These are phyloP conservation scores for Yamadazyma sp. DNA, from an alignment of 805 yeast genomes.

Conservation along the genomic window DNA sequence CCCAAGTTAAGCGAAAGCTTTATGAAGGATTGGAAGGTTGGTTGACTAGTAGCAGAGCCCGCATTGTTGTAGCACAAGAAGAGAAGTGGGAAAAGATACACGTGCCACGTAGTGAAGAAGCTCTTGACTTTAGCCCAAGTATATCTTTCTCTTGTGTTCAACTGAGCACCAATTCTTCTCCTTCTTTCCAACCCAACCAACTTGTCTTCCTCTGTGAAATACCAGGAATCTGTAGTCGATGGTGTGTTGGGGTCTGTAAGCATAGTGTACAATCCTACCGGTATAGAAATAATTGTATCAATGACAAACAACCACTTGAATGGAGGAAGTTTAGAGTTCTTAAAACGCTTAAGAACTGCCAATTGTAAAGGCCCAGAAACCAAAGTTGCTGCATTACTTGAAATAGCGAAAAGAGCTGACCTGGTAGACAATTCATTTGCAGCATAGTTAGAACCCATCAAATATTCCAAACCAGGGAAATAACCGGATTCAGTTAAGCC, in stretches of 20 bases:
- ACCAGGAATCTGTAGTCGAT: constrained; percentile 33
- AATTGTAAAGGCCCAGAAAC: constrained; percentile 37
- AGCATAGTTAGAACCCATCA: constrained; percentile 36
- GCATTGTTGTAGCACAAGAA: constrained; percentile 38
- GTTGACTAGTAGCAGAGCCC: constrained; percentile 32
- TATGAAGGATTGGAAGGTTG: constrained; percentile 40
- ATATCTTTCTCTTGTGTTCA: constrained; percentile 41
- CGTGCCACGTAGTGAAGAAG: constrained; percentile 51
- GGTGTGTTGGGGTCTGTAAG: constrained; percentile 35
- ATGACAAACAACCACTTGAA: constrained; percentile 37
- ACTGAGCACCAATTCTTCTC: constrained; percentile 40
- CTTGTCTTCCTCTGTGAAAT: constrained; percentile 32
- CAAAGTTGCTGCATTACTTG: constrained; percentile 27
- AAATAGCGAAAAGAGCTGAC: constrained; percentile 30
- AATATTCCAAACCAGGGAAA: constrained; percentile 60
- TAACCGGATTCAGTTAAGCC: constrained; percentile 51
- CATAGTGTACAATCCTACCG: constrained; percentile 34
- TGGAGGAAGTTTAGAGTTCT: constrained; percentile 23
- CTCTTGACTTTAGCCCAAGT: constrained; percentile 25
- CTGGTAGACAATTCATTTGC: constrained; percentile 28
- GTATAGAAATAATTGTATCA: constrained; percentile 34
- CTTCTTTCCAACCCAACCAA: constrained; percentile 49
- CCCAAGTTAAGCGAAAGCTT: constrained; percentile 27
- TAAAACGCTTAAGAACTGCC: constrained; percentile 24
- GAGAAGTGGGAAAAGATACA: constrained; percentile 42